phyloP scores from a whole-genome alignment of 2,329 filamentous ascomycete genomes.

The Penicillium psychrosexuale region DNA sequence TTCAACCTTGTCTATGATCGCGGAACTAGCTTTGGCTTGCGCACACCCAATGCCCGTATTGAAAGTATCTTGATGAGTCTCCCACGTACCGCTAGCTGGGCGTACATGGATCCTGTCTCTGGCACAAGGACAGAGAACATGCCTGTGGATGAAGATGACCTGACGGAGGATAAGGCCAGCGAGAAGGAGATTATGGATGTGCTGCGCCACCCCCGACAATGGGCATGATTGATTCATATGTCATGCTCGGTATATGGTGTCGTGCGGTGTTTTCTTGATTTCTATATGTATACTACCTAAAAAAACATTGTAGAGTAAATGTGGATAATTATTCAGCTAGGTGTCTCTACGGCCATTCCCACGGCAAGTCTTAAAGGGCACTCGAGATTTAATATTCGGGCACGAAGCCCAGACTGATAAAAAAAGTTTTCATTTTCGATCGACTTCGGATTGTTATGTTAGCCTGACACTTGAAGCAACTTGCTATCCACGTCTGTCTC shows the following conservation, averaged over 20 bases:
- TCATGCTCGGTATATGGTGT: background rate
- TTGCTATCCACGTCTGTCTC: no score
- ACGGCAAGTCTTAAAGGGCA: background rate
- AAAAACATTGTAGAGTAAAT: background rate
- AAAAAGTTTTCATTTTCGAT: background rate
- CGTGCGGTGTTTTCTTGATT: background rate
- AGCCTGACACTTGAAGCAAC: no score
- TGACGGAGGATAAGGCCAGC: conserved; percentile 34
- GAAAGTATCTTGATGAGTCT: conserved; percentile 98
- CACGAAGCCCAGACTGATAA: background rate
- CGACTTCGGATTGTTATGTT: background rate
- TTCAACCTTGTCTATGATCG: conserved; percentile 98
- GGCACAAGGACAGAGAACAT: conserved; percentile 41
- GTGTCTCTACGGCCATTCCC: background rate
- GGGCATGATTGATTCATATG: conserved; percentile 42
- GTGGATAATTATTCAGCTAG: conserved; percentile 1
- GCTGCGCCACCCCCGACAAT: conserved; percentile 59
- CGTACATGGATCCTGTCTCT: conserved; percentile 75
- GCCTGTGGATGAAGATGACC: conserved; percentile 48
- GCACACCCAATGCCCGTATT: conserved; percentile 84
- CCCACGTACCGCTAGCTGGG: conserved; percentile 87
- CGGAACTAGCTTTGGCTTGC: conserved; percentile 89
- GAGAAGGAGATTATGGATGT: conserved; percentile 80
- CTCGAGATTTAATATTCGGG: background rate
- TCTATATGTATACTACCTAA: conserved; percentile 2